phyloP scores from a whole-genome alignment of 805 yeast genomes.

The Metschnikowia dekortorum region DNA sequence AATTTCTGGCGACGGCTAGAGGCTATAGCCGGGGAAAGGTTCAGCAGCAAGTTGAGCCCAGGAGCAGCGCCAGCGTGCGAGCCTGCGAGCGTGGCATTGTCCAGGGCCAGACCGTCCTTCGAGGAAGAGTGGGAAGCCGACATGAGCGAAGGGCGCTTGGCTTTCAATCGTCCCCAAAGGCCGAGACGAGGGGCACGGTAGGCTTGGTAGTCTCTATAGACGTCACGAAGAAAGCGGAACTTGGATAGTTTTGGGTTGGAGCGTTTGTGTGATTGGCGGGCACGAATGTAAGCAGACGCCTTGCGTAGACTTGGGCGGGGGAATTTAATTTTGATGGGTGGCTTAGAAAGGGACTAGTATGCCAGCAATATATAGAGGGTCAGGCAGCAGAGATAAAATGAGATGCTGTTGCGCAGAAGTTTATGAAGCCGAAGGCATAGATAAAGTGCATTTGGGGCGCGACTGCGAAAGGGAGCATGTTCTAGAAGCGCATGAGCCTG shows the following conservation, averaged over 20 bases:
- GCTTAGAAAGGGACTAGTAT: neutral
- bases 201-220: slow-evolving; percentile 31
- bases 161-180: slow-evolving; percentile 14
- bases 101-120: neutral
- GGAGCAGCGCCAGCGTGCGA: neutral
- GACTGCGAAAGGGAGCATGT: slow-evolving; percentile 1
- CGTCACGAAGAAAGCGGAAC: slow-evolving; percentile 24
- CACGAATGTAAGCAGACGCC: slow-evolving; percentile 11
- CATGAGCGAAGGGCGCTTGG: slow-evolving; percentile 15
- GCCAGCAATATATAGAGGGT: neutral
- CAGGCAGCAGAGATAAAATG: neutral
- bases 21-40: neutral
- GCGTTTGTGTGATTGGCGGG: slow-evolving; percentile 13
- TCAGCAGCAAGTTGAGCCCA: slow-evolving; percentile 4
- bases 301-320: slow-evolving; percentile 11
- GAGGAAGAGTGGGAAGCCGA: neutral
- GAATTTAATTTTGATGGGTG: slow-evolving; percentile 8
- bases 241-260: slow-evolving; percentile 18
- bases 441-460: neutral
- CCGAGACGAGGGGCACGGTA: slow-evolving; percentile 17
- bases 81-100: neutral
- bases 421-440: neutral
- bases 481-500: neutral
- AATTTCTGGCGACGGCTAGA: slow-evolving; percentile 43
- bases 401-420: slow-evolving; percentile 1